Evolutionary conservation across 495 filamentous ascomycete species (phyloP).

Genomic region (Parmelia sp.): DNA sequence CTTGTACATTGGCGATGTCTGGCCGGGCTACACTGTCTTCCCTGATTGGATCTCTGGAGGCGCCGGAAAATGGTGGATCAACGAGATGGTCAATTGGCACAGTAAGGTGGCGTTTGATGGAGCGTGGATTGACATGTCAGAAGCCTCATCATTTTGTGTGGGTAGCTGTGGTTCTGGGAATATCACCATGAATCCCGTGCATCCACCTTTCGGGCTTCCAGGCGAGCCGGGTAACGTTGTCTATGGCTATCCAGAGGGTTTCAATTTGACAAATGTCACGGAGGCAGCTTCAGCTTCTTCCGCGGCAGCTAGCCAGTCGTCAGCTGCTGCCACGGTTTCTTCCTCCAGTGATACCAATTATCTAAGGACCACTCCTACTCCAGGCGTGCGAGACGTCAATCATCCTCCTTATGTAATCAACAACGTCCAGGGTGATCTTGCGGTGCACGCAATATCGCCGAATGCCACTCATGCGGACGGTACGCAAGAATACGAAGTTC

Average conservation of each 20-base stretch:
- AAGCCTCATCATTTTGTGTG: slow-evolving; percentile 74
- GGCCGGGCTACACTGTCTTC: slow-evolving; percentile 62
- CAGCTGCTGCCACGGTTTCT: slow-evolving; percentile 35
- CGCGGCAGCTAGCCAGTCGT: slow-evolving; percentile 45
- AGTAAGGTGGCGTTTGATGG: slow-evolving; percentile 54
- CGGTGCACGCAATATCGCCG: slow-evolving; percentile 64
- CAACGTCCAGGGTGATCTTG: slow-evolving; percentile 70
- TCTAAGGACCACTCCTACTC: slow-evolving; percentile 58
- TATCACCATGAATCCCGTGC: slow-evolving; percentile 62
- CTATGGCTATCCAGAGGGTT: slow-evolving; percentile 64
- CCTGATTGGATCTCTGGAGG: slow-evolving; percentile 55
- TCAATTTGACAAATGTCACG: slow-evolving; percentile 61
- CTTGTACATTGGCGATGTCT: slow-evolving; percentile 57
- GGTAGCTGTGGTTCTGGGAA: slow-evolving; percentile 69
- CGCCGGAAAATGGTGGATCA: slow-evolving; percentile 62
- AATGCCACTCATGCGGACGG: slow-evolving; percentile 75
- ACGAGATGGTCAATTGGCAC: slow-evolving; percentile 57
- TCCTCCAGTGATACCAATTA: slow-evolving; percentile 39
- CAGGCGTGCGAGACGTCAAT: slow-evolving; percentile 66
- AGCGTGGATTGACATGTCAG: slow-evolving; percentile 59
- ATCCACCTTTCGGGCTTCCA: slow-evolving; percentile 60
- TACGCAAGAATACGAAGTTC: slow-evolving; percentile 70
- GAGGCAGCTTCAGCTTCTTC: slow-evolving; percentile 58
- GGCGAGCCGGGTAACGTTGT: slow-evolving; percentile 57
- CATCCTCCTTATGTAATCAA: slow-evolving; percentile 79